Evolutionary conservation across 2,329 filamentous ascomycete genomes (phyloP).

Genomic region (Colletotrichum sp.): DNA sequence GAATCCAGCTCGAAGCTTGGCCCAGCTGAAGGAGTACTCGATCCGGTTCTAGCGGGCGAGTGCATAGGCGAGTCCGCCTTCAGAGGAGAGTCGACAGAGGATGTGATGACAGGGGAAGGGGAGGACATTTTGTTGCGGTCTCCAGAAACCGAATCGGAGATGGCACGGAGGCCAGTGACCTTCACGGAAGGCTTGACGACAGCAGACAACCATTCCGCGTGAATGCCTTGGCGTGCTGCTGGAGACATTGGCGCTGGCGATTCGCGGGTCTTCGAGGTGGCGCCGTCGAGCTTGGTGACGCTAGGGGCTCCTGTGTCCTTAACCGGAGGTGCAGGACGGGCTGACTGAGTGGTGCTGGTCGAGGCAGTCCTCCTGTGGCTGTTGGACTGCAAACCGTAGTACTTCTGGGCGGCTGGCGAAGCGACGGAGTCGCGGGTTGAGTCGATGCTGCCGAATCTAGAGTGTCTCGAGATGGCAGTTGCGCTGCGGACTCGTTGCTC

Average conservation of each 20-base stretch:
- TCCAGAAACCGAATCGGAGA: slow-evolving; percentile 75
- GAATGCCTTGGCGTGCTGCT: slow-evolving; percentile 45
- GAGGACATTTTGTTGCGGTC: slow-evolving; percentile 55
- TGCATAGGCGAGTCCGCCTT: slow-evolving; percentile 57
- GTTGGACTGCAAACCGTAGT: slow-evolving; percentile 60
- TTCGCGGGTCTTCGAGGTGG: slow-evolving; percentile 27
- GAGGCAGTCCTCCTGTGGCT: slow-evolving; percentile 67
- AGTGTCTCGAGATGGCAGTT: slow-evolving; percentile 73
- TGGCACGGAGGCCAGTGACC: slow-evolving; percentile 75
- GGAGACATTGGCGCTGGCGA: slow-evolving; percentile 48
- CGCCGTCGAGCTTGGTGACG: slow-evolving; percentile 65
- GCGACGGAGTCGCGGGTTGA: slow-evolving; percentile 68
- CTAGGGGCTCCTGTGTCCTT: slow-evolving; percentile 61
- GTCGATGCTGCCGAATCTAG: slow-evolving; percentile 79
- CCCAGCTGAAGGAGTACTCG: slow-evolving; percentile 68
- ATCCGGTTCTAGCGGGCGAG: slow-evolving; percentile 79
- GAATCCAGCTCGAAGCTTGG: slow-evolving; percentile 83
- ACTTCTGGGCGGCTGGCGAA: slow-evolving; percentile 73
- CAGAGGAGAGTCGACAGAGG: slow-evolving; percentile 54
- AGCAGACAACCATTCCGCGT: slow-evolving; percentile 61
- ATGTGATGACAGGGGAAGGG: slow-evolving; percentile 21
- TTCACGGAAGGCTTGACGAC: slow-evolving; percentile 54
- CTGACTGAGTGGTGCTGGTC: slow-evolving; percentile 60
- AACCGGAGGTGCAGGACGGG: slow-evolving; percentile 53
- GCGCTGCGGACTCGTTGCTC: slow-evolving; percentile 72